Evolutionary conservation across 1,284 basidiomycete species (phyloP).

Genomic region (Porodaedalea pini): DNA sequence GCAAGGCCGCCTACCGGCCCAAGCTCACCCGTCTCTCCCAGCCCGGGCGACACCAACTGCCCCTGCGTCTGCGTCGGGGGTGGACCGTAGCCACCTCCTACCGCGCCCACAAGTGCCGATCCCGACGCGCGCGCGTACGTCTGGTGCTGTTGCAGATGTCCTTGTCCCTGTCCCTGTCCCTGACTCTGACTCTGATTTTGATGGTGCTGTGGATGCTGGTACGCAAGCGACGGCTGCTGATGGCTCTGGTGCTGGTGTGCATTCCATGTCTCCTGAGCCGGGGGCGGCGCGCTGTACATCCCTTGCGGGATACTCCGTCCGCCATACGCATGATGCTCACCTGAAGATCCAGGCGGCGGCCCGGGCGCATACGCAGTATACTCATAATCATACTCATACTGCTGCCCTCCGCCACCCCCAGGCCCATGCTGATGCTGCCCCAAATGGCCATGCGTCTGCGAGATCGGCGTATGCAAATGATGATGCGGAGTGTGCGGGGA

Average conservation of each 20-base stretch:
- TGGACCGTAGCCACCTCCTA: background rate
- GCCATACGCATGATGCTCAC: background rate
- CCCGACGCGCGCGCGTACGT: background rate
- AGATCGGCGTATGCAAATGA: background rate
- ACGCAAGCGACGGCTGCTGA: background rate
- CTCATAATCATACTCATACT: background rate
- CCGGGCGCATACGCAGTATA: background rate
- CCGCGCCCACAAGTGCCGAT: background rate
- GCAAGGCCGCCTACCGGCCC: background rate
- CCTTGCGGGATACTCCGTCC: background rate
- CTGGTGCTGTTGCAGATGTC: background rate
- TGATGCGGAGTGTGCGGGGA: slow-evolving; percentile 11
- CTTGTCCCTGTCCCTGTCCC: background rate
- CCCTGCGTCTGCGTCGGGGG: background rate
- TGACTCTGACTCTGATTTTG: background rate
- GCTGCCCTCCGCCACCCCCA: background rate
- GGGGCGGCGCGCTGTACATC: background rate
- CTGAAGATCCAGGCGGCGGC: background rate
- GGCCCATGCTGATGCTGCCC: background rate
- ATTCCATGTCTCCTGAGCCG: background rate
- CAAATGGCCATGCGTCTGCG: background rate
- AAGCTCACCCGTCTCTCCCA: background rate
- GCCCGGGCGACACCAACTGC: slow-evolving; percentile 1
- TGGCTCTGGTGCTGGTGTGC: background rate
- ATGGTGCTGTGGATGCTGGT: background rate